Evolutionary conservation across 352 stramenopile genomes (phyloP).

Genomic region (Peronospora destructor): DNA sequence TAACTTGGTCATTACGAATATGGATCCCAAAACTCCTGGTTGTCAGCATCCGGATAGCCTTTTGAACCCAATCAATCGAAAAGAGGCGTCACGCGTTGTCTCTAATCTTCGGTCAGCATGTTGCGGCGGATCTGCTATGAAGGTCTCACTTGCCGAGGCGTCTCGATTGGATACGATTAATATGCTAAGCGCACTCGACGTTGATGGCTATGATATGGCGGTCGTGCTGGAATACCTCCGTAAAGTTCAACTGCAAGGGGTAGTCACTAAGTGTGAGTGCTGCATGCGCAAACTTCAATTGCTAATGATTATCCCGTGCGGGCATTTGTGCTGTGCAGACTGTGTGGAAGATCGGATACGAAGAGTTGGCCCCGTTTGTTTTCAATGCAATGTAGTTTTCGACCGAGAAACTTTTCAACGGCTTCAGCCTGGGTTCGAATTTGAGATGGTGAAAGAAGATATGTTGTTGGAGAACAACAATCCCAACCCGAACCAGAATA

Average conservation of each 20-base stretch:
- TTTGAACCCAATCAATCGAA: constrained; percentile 64
- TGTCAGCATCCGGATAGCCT: constrained; percentile 60
- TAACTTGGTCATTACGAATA: constrained; percentile 75
- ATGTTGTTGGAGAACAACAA: constrained; percentile 11
- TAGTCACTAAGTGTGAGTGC: constrained; percentile 62
- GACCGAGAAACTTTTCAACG: constrained; percentile 88
- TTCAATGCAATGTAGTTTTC: constrained; percentile 42
- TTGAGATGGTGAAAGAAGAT: constrained; percentile 32
- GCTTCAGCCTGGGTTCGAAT: constrained; percentile 82
- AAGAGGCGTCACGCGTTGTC: constrained; percentile 48
- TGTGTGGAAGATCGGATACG: constrained; percentile 83
- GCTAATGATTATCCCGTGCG: constrained; percentile 90
- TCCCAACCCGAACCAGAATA: constrained; percentile 20
- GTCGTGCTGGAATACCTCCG: constrained; percentile 48
- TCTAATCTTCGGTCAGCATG: constrained; percentile 55
- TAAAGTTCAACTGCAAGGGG: constrained; percentile 34
- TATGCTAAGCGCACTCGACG: constrained; percentile 30
- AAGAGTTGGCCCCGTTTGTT: constrained; percentile 42
- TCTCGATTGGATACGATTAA: constrained; percentile 63
- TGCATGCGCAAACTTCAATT: constrained; percentile 82
- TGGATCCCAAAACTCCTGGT: constrained; percentile 56
- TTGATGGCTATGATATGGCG: constrained; percentile 40
- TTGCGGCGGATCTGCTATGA: constrained; percentile 45
- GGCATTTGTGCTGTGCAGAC: constrained; percentile 88
- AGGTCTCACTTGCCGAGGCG: constrained; percentile 32